Conservation (phyloP, 2,329 filamentous ascomycete species). For the Paraconiothyrium sp. region DNA sequence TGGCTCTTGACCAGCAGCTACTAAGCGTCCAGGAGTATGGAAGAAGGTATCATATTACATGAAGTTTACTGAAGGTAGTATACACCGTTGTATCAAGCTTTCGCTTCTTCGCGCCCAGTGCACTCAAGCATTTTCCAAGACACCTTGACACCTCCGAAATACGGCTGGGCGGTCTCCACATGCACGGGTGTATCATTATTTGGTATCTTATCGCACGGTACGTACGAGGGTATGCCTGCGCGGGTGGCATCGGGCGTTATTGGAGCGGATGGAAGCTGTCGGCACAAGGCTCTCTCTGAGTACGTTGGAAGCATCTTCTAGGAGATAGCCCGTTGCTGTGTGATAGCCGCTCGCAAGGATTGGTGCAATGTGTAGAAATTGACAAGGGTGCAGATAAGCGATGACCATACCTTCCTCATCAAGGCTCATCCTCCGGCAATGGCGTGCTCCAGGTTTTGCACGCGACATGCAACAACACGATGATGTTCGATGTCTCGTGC, state of each 20-base stretch:
- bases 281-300: not conserved
- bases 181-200: not conserved
- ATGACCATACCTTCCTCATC: conserved; percentile 1
- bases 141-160: not conserved
- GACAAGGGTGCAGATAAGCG: conserved; percentile 6
- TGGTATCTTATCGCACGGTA: not conserved
- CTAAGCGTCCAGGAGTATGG: too few species aligned
- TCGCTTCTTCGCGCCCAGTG: conserved; percentile 3
- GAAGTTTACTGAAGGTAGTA: not conserved
- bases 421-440: not conserved
- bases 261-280: not conserved
- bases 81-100: not conserved
- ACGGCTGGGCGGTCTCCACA: not conserved
- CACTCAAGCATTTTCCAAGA: conserved; percentile 5
- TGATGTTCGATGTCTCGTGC: not conserved
- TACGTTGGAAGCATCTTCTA: not conserved
- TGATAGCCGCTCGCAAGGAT: not conserved
- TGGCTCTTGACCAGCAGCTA: too few species aligned
- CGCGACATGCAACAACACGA: not conserved
- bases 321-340: not conserved
- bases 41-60: too few species aligned
- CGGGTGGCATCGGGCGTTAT: not conserved
- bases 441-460: conserved; percentile 1
- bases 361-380: not conserved
- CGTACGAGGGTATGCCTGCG: not conserved